Evolutionary conservation across 2,329 filamentous ascomycete genomes (phyloP).

Genomic region (Colletotrichum scovillei): DNA sequence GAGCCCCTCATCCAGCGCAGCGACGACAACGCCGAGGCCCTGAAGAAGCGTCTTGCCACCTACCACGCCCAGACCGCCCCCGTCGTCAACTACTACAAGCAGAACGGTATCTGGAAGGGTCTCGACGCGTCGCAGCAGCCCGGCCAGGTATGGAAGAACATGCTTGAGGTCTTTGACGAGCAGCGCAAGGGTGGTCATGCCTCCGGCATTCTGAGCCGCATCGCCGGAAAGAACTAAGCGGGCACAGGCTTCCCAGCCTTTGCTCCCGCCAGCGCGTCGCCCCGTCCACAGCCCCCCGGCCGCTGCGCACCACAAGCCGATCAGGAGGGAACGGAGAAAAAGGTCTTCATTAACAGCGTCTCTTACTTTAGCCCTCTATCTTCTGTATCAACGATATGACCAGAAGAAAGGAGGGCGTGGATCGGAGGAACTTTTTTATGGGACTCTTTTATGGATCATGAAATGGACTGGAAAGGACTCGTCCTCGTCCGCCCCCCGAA

Average conservation of each 20-base stretch:
- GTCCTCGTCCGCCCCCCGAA: slow-evolving; percentile 1
- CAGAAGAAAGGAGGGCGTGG: slow-evolving; percentile 19
- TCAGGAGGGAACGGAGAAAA: neutral
- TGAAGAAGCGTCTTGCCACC: slow-evolving; percentile 93
- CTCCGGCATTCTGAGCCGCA: slow-evolving; percentile 53
- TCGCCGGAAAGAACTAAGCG: slow-evolving; percentile 44
- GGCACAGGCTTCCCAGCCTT: slow-evolving; percentile 4
- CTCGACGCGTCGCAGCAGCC: slow-evolving; percentile 97
- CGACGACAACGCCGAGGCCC: slow-evolving; percentile 95
- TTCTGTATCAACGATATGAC: neutral
- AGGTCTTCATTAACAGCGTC: neutral
- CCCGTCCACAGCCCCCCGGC: neutral
- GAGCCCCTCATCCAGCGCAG: slow-evolving; percentile 96
- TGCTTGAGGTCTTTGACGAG: slow-evolving; percentile 82
- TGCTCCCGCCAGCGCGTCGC: neutral
- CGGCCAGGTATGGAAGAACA: slow-evolving; percentile 92
- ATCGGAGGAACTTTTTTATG: slow-evolving; percentile 30
- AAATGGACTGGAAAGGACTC: slow-evolving; percentile 24
- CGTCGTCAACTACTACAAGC: slow-evolving; percentile 96
- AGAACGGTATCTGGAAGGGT: slow-evolving; percentile 95
- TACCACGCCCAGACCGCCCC: slow-evolving; percentile 96
- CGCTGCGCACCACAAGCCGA: neutral
- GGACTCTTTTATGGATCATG: slow-evolving; percentile 34
- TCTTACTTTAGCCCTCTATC: neutral
- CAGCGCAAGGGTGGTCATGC: slow-evolving; percentile 42